A percentile compares a stretch with the other conserved stretches of the same genome.
Evolutionary conservation across 257 asterid genomes (phyloP).

Genomic region (Ophiorrhiza pumila): DNA sequence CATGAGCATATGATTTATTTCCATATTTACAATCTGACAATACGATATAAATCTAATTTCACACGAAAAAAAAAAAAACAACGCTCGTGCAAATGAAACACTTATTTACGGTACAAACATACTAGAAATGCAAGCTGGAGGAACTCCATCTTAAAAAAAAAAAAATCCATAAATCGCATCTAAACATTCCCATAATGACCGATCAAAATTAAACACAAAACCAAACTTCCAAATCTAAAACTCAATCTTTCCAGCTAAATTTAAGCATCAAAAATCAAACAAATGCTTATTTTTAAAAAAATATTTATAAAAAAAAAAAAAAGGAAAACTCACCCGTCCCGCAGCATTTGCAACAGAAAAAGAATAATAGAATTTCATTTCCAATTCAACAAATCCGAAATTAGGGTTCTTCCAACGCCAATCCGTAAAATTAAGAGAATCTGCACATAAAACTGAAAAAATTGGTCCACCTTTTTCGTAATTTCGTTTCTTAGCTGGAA

Average conservation of each 20-base stretch:
- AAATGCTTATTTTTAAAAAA: background rate
- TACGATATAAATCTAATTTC: background rate
- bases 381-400: slow-evolving; percentile 5
- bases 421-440: background rate
- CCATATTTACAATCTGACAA: background rate
- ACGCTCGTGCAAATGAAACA: slow-evolving; percentile 4
- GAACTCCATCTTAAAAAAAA: background rate
- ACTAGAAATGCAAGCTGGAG: background rate
- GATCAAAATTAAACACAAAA: slow-evolving; percentile 15
- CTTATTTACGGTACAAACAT: background rate
- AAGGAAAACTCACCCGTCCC: background rate
- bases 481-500: background rate
- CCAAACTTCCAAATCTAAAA: background rate
- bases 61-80: background rate
- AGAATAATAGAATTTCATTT: background rate
- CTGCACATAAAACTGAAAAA: background rate
- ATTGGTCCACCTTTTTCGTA: background rate
- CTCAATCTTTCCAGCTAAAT: background rate
- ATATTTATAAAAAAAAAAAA: no score
- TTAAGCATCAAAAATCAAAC: background rate
- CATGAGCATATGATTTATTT: background rate
- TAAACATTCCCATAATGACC: slow-evolving; percentile 19
- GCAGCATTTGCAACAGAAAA: slow-evolving; percentile 9
- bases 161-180: slow-evolving; percentile 26
- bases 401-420: slow-evolving; percentile 19